Base-by-base conservation (phyloP, 805 yeast genomes). In the Saccharomyces kudriavzevii region DNA sequence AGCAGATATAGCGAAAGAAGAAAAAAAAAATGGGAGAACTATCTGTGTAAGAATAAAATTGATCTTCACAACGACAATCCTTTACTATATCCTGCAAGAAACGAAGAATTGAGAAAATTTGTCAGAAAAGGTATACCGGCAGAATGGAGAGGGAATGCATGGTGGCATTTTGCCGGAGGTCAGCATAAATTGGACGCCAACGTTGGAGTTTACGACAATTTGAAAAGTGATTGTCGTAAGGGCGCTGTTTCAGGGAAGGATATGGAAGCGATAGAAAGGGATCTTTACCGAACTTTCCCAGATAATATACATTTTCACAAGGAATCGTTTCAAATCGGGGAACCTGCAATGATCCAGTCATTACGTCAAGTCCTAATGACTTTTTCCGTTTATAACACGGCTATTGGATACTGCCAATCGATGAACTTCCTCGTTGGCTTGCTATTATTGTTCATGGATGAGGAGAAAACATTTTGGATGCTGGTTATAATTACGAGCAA, bases 381-480 rank as follows among this genome's bases (percentile, higher is more conserved):
- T 20, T 92, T 92, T 69, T 84, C 97, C 2, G 79, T 83, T 14
- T 88, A 87, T 65, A 88, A 84, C 63, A 97, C 97, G 0, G 80
- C 83, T 29, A 87, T 91, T 49, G 99, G 99, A 0, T 94, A 94
- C 71, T 94, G 99, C 70, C 99, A 94, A 68, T 88, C 96, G 17
- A 77, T 94, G 65, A 94, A 94, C 64, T 94, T 94, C 68, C 75
- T 94, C 46, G 96, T 95, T 3, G 99, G 97, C 0, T 76, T 90
- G 54, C 72, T 94, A 47, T 72, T 94, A 49, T 74, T 94, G 10
- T 90, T 94, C 65, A 78, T 92, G 85, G 86, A 82, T 58, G 99
- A 92, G 67, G 98, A 92, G 64, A 79, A 78, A 56, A 82, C 96
- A 0, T 92, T 94, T 68, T 92, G 99, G 98, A 86, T 92, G 96